These are phyloP conservation scores for Boletus eberwhitei DNA, from an alignment of 768 basidiomycete species.

Conservation along the genomic window DNA sequence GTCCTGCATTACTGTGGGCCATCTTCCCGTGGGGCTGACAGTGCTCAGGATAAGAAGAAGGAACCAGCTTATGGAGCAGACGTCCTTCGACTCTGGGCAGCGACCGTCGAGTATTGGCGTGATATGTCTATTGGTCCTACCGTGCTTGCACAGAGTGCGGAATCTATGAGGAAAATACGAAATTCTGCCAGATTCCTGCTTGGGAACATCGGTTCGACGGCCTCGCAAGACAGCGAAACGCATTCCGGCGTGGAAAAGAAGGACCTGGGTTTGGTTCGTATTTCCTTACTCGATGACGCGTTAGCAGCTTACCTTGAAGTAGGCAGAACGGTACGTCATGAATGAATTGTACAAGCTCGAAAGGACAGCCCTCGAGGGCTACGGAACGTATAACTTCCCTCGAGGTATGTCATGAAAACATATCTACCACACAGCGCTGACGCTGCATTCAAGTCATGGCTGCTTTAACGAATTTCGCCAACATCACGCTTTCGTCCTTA, in stretches of 20 bases:
- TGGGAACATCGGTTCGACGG: conserved; percentile 58
- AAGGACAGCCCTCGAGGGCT: conserved; percentile 60
- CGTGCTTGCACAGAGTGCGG: conserved; percentile 69
- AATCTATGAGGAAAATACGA: conserved; percentile 78
- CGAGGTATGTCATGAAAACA: conserved; percentile 49
- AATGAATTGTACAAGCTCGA: conserved; percentile 78
- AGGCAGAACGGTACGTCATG: conserved; percentile 88
- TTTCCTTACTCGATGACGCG: background rate
- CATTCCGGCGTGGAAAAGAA: conserved; percentile 21
- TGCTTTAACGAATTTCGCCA: conserved; percentile 72
- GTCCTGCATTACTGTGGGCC: conserved; percentile 17
- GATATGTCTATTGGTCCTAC: conserved; percentile 85
- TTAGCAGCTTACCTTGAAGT: conserved; percentile 8
- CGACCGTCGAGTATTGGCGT: conserved; percentile 83
- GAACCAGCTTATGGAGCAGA: conserved; percentile 84
- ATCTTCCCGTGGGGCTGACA: background rate
- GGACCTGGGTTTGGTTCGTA: conserved; percentile 63
- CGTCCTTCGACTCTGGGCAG: conserved; percentile 86
- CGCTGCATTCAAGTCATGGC: conserved; percentile 53
- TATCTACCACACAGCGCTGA: background rate
- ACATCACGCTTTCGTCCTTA: conserved; percentile 80
- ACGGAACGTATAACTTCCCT: conserved; percentile 74
- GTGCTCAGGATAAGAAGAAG: conserved; percentile 56
- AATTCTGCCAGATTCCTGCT: conserved; percentile 86
- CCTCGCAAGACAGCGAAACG: conserved; percentile 1